These are phyloP conservation scores for Coemansia sp. DNA, from an alignment of 192 early-diverging fungal species.

Conservation along the genomic window DNA sequence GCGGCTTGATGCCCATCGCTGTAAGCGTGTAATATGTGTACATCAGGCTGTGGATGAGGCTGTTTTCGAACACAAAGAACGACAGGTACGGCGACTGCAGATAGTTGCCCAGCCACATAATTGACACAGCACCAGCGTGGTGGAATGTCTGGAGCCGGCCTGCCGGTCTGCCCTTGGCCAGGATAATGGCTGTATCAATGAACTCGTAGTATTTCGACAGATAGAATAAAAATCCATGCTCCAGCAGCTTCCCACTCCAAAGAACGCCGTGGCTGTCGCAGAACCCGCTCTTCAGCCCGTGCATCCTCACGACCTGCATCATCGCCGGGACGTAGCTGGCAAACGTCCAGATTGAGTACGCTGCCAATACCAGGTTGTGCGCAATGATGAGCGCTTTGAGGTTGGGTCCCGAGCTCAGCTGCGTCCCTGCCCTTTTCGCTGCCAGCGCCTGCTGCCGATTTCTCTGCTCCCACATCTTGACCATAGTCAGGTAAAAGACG, in stretches of 20 bases:
- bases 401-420: conserved; percentile 7
- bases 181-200: conserved; percentile 82
- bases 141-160: conserved; percentile 84
- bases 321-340: conserved; percentile 60
- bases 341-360: conserved; percentile 77
- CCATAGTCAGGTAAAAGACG: conserved; percentile 14
- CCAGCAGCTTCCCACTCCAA: conserved; percentile 67
- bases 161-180: conserved; percentile 69
- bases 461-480: conserved; percentile 23
- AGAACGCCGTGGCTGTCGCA: conserved; percentile 65
- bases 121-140: conserved; percentile 82
- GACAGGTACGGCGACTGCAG: conserved; percentile 76
- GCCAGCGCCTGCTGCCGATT: conserved; percentile 17
- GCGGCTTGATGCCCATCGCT: conserved; percentile 70
- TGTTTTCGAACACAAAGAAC: conserved; percentile 83
- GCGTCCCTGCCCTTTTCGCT: neutral
- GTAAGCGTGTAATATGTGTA: conserved; percentile 82
- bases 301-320: conserved; percentile 55
- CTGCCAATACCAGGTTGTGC: conserved; percentile 70
- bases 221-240: conserved; percentile 84
- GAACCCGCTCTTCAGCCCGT: conserved; percentile 62
- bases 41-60: conserved; percentile 87
- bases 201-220: conserved; percentile 89
- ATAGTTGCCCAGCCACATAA: conserved; percentile 83
- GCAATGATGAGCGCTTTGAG: conserved; percentile 77